A percentile compares a stretch with the other conserved stretches of the same genome.
Evolutionary conservation across 2,329 filamentous ascomycete species (phyloP).

Genomic region (Aspergillus sp.): DNA sequence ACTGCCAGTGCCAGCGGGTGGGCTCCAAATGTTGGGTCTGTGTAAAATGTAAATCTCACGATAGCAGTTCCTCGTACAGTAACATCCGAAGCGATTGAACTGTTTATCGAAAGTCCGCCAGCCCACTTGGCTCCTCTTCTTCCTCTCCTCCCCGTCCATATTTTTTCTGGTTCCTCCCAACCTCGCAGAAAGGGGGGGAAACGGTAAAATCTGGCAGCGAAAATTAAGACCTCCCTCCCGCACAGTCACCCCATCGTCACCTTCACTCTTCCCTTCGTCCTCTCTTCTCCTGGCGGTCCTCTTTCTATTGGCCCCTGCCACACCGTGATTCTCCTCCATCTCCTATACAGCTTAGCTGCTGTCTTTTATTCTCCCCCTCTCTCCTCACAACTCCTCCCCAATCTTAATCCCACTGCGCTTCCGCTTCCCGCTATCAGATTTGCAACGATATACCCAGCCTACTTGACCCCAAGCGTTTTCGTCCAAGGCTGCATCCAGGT

Average conservation of each 20-base stretch:
- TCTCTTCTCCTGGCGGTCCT: conserved; percentile 2
- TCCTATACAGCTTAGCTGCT: conserved; percentile 8
- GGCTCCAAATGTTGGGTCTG: not conserved
- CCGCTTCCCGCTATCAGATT: conserved; percentile 2
- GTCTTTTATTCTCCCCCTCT: conserved; percentile 3
- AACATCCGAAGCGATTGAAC: not conserved
- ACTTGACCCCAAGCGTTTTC: conserved; percentile 8
- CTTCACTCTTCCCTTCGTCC: not conserved
- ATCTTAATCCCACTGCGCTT: conserved; percentile 1
- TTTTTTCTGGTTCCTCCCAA: conserved; percentile 23
- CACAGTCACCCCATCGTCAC: not conserved
- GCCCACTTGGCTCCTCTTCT: conserved; percentile 23
- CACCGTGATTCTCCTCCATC: conserved; percentile 5
- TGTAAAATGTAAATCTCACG: not conserved
- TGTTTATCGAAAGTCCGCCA: conserved; percentile 20
- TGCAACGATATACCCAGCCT: conserved; percentile 11
- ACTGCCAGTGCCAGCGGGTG: not conserved
- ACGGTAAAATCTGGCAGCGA: conserved; percentile 5
- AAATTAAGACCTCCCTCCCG: conserved; percentile 8
- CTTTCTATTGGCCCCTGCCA: conserved; percentile 3
- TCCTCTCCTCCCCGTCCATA: conserved; percentile 20
- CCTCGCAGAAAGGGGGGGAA: conserved; percentile 18
- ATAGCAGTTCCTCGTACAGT: not conserved
- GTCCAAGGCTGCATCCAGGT: conserved; percentile 13
- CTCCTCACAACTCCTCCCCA: not conserved